Base-by-base conservation (phyloP, 257 asterid genomes). In the Solanum virginianum region DNA sequence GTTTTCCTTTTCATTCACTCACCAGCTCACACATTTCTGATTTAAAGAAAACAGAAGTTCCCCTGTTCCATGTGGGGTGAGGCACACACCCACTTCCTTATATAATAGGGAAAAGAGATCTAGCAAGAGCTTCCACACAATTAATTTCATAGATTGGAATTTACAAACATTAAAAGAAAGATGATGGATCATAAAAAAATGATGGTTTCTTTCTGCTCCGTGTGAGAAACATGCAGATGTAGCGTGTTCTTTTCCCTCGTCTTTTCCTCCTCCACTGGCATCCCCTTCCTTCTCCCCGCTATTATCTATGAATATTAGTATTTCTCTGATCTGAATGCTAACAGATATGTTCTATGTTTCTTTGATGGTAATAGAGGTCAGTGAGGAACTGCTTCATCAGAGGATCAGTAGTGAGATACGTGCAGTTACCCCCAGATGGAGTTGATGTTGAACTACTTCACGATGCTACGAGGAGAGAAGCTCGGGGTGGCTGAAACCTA, bases 391-490 rank as follows among this genome's bases (percentile, higher is more conserved):
- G 99, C 92, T 97, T 97, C 94, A 97, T 97, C 85, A 90, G 99
- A 86, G 99, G 99, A 68, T 97, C 98, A 18, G 99, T 97, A 74
- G 99, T 95, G 75, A 89, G 99, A 88, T 97, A 93, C 51, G 99
- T 97, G 68, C 99, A 97, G 88, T 90, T 97, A 89, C 99, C 99
- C 11, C 98, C 98, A 0, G 99, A 97, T 80, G 99, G 99, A 85
- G 98, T 96, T 86, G 99, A 94, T 51, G 91, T 94, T 2, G 99
- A 96, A 84, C 91, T 96, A 55, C 98, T 96, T 81, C 99, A 96
- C 57, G 99, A 96, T 90, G 99, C 99, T 83, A 96, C 99, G 0
- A 91, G 99, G 90, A 92, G 99, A 90, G 99, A 96, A 89, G 99
- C 99, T 87, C 93, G 97, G 6, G 98, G 98, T 54, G 94, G 94